Evolutionary conservation across 495 filamentous ascomycete species (phyloP).

Genomic region (Xylaria acuta): DNA sequence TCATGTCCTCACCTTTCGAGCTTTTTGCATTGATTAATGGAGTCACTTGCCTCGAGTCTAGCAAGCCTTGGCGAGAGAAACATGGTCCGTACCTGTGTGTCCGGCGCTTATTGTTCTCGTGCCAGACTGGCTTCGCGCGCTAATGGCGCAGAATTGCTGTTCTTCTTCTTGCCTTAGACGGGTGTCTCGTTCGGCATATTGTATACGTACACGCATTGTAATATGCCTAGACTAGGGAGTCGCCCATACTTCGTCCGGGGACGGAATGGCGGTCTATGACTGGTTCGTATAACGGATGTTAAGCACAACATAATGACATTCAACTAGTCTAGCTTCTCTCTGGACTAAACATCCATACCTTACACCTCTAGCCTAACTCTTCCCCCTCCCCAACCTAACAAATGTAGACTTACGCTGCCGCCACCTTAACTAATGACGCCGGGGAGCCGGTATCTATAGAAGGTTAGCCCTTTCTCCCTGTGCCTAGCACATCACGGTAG

Average conservation of each 20-base stretch:
- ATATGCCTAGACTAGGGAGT: neutral
- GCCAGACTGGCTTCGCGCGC: slow-evolving; percentile 8
- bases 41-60: slow-evolving; percentile 22
- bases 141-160: slow-evolving; percentile 18
- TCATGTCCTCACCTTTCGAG: slow-evolving; percentile 21
- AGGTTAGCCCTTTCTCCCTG: slow-evolving; percentile 18
- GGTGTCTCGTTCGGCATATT: slow-evolving; percentile 2
- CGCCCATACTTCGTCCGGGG: neutral
- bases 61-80: slow-evolving; percentile 12
- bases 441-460: slow-evolving; percentile 11
- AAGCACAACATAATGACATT: slow-evolving; percentile 9
- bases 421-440: slow-evolving; percentile 12
- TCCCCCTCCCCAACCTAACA: neutral
- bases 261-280: neutral
- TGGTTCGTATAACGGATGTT: slow-evolving; percentile 13
- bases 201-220: neutral
- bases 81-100: slow-evolving; percentile 8
- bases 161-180: neutral
- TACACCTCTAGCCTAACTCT: slow-evolving; percentile 5
- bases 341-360: slow-evolving; percentile 12
- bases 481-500: slow-evolving; percentile 23
- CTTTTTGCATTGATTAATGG: slow-evolving; percentile 26
- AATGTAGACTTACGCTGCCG: slow-evolving; percentile 15
- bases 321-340: slow-evolving; percentile 4
- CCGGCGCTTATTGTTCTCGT: slow-evolving; percentile 18